Conservation (phyloP, 768 basidiomycete genomes). For the Boletus pseudo-olivaceus region DNA sequence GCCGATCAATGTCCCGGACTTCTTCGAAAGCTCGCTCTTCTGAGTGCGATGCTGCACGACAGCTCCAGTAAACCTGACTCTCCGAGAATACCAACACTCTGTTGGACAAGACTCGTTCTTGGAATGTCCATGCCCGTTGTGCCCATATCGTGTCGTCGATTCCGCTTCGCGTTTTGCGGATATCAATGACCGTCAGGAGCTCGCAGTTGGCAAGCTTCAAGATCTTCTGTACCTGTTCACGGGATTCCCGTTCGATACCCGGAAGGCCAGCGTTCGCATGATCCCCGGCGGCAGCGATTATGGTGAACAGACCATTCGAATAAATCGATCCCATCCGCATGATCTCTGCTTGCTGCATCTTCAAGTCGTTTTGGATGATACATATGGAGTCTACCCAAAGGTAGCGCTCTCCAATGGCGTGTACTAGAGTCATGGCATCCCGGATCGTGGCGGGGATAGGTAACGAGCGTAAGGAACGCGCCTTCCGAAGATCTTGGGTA, state of each 20-base stretch:
- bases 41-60: constrained; percentile 2
- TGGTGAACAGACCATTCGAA: constrained; percentile 15
- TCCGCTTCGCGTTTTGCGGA: not conserved
- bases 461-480: not conserved
- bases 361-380: constrained; percentile 18
- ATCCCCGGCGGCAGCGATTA: constrained; percentile 16
- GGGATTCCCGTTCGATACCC: constrained; percentile 2
- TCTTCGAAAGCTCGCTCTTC: constrained; percentile 15
- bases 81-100: constrained; percentile 19
- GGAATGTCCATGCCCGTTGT: constrained; percentile 20
- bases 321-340: constrained; percentile 22
- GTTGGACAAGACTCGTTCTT: constrained; percentile 15
- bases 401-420: constrained; percentile 21
- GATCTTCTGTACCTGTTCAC: constrained; percentile 4
- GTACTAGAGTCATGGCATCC: constrained; percentile 22
- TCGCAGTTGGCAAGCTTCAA: constrained; percentile 8
- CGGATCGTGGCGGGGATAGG: constrained; percentile 20
- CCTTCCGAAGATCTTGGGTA: constrained; percentile 3
- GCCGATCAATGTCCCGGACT: not conserved
- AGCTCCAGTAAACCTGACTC: constrained; percentile 17
- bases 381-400: constrained; percentile 27
- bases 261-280: constrained; percentile 11
- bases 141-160: constrained; percentile 10
- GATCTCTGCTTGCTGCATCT: constrained; percentile 18
- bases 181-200: constrained; percentile 12